Conservation (phyloP, 352 stramenopile genomes). For the Globisporangium canariense region DNA sequence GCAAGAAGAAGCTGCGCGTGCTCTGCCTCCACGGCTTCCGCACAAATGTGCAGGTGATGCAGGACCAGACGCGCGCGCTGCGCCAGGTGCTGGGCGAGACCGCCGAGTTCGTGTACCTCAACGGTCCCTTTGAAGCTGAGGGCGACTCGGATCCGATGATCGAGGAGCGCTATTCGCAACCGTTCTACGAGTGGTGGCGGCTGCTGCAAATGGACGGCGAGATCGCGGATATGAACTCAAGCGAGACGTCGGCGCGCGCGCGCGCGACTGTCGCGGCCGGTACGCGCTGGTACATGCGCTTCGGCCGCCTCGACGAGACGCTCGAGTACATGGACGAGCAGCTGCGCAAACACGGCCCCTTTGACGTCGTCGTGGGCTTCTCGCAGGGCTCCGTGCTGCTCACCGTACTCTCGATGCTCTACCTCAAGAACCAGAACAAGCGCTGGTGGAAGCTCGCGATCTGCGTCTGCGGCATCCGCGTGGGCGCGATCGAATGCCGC, state of each 20-base stretch:
- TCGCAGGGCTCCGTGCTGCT: constrained; percentile 41
- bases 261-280: constrained; percentile 17
- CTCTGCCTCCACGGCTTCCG: constrained; percentile 56
- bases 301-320: constrained; percentile 26
- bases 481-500: constrained; percentile 5
- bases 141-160: constrained; percentile 33
- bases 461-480: constrained; percentile 29
- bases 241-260: neutral
- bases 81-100: constrained; percentile 25
- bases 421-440: constrained; percentile 23
- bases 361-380: constrained; percentile 48
- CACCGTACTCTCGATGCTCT: constrained; percentile 30
- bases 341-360: constrained; percentile 27
- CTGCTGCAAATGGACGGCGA: constrained; percentile 6
- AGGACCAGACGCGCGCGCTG: constrained; percentile 38
- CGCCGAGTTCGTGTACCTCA: constrained; percentile 40
- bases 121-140: constrained; percentile 36
- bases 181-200: constrained; percentile 43
- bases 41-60: constrained; percentile 47
- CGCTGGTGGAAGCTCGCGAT: constrained; percentile 36
- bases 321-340: constrained; percentile 33
- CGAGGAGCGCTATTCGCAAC: constrained; percentile 24
- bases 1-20: constrained; percentile 30
- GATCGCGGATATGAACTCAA: constrained; percentile 2
- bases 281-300: constrained; percentile 20